Evolutionary conservation across 1,284 basidiomycete genomes (phyloP).

Genomic region (Sanguinoderma infundibulare): DNA sequence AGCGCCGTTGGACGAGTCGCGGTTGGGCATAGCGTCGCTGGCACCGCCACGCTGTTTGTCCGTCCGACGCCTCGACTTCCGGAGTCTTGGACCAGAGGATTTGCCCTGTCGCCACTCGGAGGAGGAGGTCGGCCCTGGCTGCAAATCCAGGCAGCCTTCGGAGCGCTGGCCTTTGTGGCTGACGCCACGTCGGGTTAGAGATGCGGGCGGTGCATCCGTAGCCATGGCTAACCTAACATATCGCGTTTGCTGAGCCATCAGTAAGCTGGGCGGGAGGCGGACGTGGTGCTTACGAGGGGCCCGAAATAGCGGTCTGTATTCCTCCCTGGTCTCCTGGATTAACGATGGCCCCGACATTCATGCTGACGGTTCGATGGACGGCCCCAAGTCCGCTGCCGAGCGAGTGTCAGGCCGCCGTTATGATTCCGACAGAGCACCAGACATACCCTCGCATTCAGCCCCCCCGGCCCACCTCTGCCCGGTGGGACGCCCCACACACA

Average conservation of each 20-base stretch:
- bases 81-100: constrained; percentile 9
- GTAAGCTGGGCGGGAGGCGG: constrained; percentile 3
- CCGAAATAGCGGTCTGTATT: constrained; percentile 21
- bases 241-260: constrained; percentile 4
- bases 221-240: constrained; percentile 8
- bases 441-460: constrained; percentile 11
- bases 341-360: constrained; percentile 27
- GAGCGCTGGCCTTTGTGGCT: constrained; percentile 8
- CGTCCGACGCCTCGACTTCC: constrained; percentile 7
- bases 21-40: constrained; percentile 9
- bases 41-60: constrained; percentile 23
- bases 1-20: constrained; percentile 6
- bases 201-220: constrained; percentile 2
- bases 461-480: constrained; percentile 14
- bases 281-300: constrained; percentile 6
- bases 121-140: background rate
- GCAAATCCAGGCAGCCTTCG: constrained; percentile 7
- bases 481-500: background rate
- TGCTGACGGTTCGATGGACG: constrained; percentile 18
- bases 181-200: constrained; percentile 13
- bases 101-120: constrained; percentile 1
- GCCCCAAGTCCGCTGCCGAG: constrained; percentile 17
- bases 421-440: constrained; percentile 13
- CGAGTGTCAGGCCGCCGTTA: constrained; percentile 8
- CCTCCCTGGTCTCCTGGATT: constrained; percentile 21